These are phyloP conservation scores for Nepenthes gracilis DNA, from an alignment of 148 eudicot species.

Conservation along the genomic window DNA sequence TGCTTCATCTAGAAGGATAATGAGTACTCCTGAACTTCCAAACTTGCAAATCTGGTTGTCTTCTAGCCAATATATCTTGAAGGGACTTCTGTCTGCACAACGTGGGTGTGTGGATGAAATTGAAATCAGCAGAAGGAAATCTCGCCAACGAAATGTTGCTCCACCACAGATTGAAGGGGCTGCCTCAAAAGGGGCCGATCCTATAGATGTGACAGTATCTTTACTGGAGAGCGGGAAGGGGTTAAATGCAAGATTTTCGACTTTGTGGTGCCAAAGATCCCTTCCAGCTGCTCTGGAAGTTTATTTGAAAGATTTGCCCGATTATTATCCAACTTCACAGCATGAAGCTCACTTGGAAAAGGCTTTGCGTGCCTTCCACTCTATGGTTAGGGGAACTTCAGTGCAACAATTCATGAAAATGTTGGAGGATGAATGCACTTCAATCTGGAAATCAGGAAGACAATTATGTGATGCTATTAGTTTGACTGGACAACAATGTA, in stretches of 20 bases:
- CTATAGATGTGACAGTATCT: constrained; percentile 48
- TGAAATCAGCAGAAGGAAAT: constrained; percentile 29
- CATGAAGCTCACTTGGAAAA: constrained; percentile 63
- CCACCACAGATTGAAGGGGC: constrained; percentile 35
- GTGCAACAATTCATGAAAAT: constrained; percentile 49
- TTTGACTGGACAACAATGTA: constrained; percentile 88
- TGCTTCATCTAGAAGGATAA: constrained; percentile 56
- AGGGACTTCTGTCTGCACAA: constrained; percentile 52
- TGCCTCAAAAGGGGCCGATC: constrained; percentile 32
- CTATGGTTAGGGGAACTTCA: constrained; percentile 88
- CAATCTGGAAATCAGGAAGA: constrained; percentile 76
- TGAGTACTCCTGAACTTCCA: constrained; percentile 71
- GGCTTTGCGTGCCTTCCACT: constrained; percentile 50
- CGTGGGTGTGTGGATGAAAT: constrained; percentile 28
- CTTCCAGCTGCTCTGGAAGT: constrained; percentile 79
- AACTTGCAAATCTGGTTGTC: constrained; percentile 64
- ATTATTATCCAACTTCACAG: constrained; percentile 64
- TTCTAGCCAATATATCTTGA: constrained; percentile 55
- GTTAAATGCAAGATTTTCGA: constrained; percentile 54
- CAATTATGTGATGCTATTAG: constrained; percentile 89
- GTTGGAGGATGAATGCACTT: constrained; percentile 68
- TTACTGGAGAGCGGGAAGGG: constrained; percentile 52
- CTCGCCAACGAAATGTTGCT: constrained; percentile 30
- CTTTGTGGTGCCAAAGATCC: constrained; percentile 64
- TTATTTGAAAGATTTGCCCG: constrained; percentile 64